Conservation (phyloP, 2,329 filamentous ascomycete species). For the Cladophialophora exuberans region DNA sequence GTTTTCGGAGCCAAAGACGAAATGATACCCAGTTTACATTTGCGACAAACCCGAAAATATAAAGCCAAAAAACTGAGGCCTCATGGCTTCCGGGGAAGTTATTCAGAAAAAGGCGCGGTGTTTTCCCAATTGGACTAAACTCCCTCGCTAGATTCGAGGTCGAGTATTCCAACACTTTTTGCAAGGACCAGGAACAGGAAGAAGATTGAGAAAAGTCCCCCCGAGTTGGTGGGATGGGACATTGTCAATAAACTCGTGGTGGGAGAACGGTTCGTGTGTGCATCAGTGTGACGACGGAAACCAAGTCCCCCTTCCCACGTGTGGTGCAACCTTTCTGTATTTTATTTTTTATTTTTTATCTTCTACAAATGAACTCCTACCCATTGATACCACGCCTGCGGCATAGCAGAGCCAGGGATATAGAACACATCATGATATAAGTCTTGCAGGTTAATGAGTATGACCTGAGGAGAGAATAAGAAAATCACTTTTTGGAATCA, state of each 20-base stretch:
- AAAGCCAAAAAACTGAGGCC: not conserved
- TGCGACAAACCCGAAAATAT: not conserved
- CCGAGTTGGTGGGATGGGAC: too few relatives aligned
- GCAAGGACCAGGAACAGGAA: not conserved
- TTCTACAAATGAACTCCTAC: not conserved
- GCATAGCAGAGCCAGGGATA: constrained; percentile 1
- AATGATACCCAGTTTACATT: constrained; percentile 1
- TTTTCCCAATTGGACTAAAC: too few relatives aligned
- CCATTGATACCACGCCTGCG: constrained; percentile 12
- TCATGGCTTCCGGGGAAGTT: constrained; percentile 1
- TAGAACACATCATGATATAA: constrained; percentile 3
- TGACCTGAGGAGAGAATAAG: constrained; percentile 1
- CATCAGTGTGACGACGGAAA: too few relatives aligned
- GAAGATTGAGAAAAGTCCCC: too few relatives aligned
- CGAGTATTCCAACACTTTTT: not conserved
- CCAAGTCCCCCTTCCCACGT: too few relatives aligned
- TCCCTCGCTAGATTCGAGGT: constrained; percentile 12
- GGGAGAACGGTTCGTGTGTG: too few relatives aligned
- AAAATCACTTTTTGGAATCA: constrained; percentile 1
- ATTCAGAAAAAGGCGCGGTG: too few relatives aligned
- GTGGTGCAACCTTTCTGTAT: not conserved
- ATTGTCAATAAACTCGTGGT: too few relatives aligned
- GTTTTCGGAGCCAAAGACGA: not conserved
- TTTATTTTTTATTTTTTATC: constrained; percentile 1
- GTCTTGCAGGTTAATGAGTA: not conserved